Conservation (phyloP, 352 stramenopile genomes). For the Pythium pyrilobum region DNA sequence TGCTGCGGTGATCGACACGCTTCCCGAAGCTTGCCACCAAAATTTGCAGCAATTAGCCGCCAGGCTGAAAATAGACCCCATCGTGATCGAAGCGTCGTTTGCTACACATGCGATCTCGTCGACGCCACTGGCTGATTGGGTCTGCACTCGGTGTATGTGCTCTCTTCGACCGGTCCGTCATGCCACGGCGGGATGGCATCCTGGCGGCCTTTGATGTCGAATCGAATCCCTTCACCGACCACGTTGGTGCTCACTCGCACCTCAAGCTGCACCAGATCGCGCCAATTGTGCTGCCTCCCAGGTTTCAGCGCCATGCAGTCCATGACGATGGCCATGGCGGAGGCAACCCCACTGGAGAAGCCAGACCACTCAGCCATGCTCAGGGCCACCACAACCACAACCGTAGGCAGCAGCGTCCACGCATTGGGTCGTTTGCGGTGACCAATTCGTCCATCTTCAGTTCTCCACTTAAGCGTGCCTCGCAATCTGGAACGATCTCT, state of each 20-base stretch:
- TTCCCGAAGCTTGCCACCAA: too few relatives aligned
- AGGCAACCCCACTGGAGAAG: neutral
- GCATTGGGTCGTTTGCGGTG: neutral
- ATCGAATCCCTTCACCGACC: neutral
- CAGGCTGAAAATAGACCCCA: too few relatives aligned
- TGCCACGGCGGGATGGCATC: too few relatives aligned
- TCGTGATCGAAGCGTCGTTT: too few relatives aligned
- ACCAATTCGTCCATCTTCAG: conserved; percentile 8
- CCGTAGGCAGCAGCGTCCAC: neutral
- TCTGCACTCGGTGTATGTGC: too few relatives aligned
- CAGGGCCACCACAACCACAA: neutral
- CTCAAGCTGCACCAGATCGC: conserved; percentile 14
- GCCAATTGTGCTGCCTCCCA: neutral
- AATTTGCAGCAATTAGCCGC: too few relatives aligned
- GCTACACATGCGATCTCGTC: too few relatives aligned
- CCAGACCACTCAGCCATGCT: neutral
- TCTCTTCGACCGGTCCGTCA: too few relatives aligned
- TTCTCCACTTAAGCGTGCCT: neutral
- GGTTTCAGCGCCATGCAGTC: neutral
- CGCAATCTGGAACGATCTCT: neutral
- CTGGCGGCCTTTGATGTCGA: neutral
- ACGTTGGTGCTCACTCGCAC: neutral
- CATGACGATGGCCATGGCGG: neutral
- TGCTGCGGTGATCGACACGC: too few relatives aligned
- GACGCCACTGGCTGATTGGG: too few relatives aligned